Evolutionary conservation across 495 filamentous ascomycete species (phyloP), one percentile per base, ranked within the genome.

Genomic region (Bacidia rubella): DNA sequence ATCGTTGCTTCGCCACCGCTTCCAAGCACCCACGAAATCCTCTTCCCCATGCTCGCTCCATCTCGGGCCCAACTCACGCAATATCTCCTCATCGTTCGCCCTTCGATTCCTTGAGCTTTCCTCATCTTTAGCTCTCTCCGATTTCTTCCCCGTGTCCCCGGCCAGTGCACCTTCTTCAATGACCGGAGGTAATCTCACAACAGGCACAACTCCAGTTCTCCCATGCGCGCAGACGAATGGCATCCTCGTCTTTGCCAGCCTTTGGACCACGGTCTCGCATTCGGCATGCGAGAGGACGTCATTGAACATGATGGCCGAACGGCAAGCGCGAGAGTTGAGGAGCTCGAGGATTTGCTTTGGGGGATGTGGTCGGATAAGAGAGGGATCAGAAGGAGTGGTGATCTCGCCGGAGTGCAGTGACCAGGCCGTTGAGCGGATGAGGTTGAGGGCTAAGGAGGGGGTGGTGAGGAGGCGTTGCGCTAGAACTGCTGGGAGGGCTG

Each of bases 221-320:
- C 86, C 89, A 72, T 89, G 89, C 17, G 86, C 92, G 65, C 92
- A 98, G 60, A 90, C 85, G 58, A 96, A 97, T 4, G 93, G 92
- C 60, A 97, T 92, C 1, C 71, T 79, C 55, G 86, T 93, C 2
- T 60, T 60, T 9, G 80, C 74, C 27, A 98, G 68, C 39, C 71
- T 73, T 11, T 56, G 39, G 10, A 96, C 67, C 17, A 98, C 63
- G 12, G 61, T 64, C 43, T 70, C 59, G 62, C 89, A 95, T 60
- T 95, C 78, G 7, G 74, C 72, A 1, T 69, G 51, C 1, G 70
- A 74, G 42, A 97, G 62, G 10, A 64, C 65, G 60, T 98, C 92
- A 58, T 96, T 96, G 69, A 98, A 98, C 92, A 98, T 98, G 65
- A 97, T 85, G 5, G 92, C 87, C 39, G 78, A 89, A 32, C 92